Evolutionary conservation across 2,329 filamentous ascomycete species (phyloP).

Genomic region (Trichoderma semiorbis): DNA sequence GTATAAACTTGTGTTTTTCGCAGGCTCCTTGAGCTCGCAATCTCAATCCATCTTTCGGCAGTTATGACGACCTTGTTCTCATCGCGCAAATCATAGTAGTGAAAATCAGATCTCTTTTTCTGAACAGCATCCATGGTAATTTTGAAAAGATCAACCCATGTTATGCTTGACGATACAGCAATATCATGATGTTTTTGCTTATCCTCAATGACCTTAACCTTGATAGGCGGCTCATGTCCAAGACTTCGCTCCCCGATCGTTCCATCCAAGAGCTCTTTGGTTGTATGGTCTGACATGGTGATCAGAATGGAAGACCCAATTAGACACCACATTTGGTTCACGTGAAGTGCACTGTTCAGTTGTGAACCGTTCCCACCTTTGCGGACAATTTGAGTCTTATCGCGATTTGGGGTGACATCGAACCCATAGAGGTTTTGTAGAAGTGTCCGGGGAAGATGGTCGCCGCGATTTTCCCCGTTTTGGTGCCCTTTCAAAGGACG

Average conservation of each 20-base stretch:
- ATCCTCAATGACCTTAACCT: neutral
- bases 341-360: neutral
- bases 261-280: neutral
- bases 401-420: neutral
- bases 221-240: neutral
- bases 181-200: neutral
- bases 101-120: neutral
- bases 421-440: conserved; percentile 6
- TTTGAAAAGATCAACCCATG: conserved; percentile 9
- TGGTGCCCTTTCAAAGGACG: neutral
- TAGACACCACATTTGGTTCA: conserved; percentile 9
- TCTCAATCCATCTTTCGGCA: neutral
- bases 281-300: neutral
- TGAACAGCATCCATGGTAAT: neutral
- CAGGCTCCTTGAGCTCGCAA: neutral
- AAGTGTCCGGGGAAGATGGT: neutral
- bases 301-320: neutral
- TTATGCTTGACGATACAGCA: neutral
- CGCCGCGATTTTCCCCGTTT: neutral
- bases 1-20: neutral
- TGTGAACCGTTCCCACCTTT: neutral
- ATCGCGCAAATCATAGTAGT: neutral
- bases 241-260: neutral
- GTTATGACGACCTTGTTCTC: neutral
- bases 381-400: neutral